Evolutionary conservation across 2,329 filamentous ascomycete genomes (phyloP).

Genomic region (Amauroascus verrucosus): DNA sequence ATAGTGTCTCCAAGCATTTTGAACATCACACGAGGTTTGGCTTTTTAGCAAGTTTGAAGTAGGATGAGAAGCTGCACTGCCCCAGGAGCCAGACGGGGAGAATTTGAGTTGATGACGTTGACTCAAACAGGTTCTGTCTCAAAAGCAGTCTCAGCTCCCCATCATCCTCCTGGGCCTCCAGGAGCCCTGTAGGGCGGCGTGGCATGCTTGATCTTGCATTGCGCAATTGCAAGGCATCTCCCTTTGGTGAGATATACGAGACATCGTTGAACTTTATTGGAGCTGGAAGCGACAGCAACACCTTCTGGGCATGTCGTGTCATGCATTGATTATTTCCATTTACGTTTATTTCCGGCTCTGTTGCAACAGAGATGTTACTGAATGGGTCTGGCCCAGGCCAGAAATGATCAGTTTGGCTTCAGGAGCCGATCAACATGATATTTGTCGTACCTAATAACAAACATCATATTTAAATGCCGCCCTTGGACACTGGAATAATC

Average conservation of each 20-base stretch:
- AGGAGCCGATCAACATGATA: not conserved
- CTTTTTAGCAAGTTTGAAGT: no score
- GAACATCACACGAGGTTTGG: no score
- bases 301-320: not conserved
- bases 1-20: not conserved
- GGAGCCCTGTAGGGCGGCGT: no score
- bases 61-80: no score
- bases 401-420: not conserved
- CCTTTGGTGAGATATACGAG: not conserved
- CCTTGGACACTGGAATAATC: not conserved
- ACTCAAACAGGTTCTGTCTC: not conserved
- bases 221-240: not conserved
- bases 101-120: not conserved
- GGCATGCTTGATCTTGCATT: not conserved
- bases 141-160: not conserved
- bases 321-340: slow-evolving; percentile 7
- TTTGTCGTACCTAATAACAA: not conserved
- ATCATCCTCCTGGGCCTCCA: no score
- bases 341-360: not conserved
- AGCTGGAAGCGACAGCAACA: not conserved
- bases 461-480: slow-evolving; percentile 3
- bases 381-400: not conserved
- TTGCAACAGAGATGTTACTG: slow-evolving; percentile 8
- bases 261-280: not conserved
- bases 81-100: no score